Evolutionary conservation across 1,284 basidiomycete genomes (phyloP).

Genomic region (Melampsora occidentalis): DNA sequence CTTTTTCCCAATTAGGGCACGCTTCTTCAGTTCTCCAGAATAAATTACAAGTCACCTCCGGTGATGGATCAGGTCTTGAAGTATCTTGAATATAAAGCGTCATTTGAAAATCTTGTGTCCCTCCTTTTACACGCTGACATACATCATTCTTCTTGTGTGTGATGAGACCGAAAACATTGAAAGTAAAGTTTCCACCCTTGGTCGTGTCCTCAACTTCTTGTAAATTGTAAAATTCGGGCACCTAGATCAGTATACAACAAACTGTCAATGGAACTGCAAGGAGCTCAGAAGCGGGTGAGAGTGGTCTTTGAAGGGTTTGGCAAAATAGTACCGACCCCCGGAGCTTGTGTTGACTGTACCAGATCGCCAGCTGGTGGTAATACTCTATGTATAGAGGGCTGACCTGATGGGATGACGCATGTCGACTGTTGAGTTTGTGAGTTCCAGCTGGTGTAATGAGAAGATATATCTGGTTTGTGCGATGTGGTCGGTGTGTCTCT

Average conservation of each 20-base stretch:
- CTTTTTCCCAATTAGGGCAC: constrained; percentile 27
- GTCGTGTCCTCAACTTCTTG: constrained; percentile 5
- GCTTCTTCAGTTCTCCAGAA: constrained; percentile 27
- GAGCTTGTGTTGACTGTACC: not conserved
- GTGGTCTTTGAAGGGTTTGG: not conserved
- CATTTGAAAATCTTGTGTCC: constrained; percentile 17
- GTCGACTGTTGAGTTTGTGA: no score
- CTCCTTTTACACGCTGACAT: constrained; percentile 1
- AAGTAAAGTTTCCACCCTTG: not conserved
- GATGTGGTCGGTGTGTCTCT: no score
- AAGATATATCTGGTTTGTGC: no score
- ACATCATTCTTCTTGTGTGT: constrained; percentile 28
- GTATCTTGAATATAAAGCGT: constrained; percentile 18
- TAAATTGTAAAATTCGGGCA: not conserved
- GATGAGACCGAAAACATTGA: constrained; percentile 22
- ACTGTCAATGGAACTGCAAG: not conserved
- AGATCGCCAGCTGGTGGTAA: no score
- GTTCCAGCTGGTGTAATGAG: no score
- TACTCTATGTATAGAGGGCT: no score
- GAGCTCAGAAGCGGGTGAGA: not conserved
- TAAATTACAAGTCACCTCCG: constrained; percentile 33
- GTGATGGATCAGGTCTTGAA: not conserved
- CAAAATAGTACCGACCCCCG: not conserved
- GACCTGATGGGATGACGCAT: no score
- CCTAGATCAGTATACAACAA: not conserved